A percentile compares a stretch with the other conserved stretches of the same genome.
These are phyloP conservation scores for Monosporascus sp. DNA, from an alignment of 2,329 filamentous ascomycete species.

Conservation along the genomic window DNA sequence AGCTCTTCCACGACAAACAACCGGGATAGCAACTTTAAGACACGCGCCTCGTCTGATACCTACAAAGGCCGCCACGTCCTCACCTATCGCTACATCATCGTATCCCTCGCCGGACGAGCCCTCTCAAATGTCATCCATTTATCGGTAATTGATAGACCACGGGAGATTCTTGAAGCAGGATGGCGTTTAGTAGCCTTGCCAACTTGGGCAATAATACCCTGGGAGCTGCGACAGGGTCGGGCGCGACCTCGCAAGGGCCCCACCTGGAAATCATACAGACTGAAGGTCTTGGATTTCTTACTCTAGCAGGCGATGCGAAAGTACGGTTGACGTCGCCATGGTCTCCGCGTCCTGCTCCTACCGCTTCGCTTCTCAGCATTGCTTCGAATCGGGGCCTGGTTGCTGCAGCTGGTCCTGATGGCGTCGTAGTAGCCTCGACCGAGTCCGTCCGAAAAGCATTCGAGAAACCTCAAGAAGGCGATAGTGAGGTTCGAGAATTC, in stretches of 20 bases:
- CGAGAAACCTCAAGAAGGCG: conserved; percentile 50
- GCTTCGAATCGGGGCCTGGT: conserved; percentile 75
- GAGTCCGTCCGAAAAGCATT: conserved; percentile 75
- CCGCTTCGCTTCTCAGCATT: conserved; percentile 77
- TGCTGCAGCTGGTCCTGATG: conserved; percentile 80
- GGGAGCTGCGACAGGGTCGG: conserved; percentile 16
- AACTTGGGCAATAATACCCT: conserved; percentile 18
- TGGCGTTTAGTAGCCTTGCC: conserved; percentile 15
- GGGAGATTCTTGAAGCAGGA: not conserved
- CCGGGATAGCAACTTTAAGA: too few species aligned
- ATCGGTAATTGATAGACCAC: not conserved
- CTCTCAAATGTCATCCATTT: not conserved
- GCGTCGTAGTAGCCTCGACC: conserved; percentile 70
- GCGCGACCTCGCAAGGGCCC: conserved; percentile 45
- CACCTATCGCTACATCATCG: not conserved
- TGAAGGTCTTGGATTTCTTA: conserved; percentile 80
- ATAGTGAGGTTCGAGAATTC: conserved; percentile 64
- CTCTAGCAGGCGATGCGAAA: conserved; percentile 75
- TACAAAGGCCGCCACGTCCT: not conserved
- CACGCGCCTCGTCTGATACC: too few species aligned
- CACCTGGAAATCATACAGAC: conserved; percentile 76
- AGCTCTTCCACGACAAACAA: too few species aligned
- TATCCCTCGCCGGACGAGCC: not conserved
- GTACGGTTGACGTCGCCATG: conserved; percentile 75
- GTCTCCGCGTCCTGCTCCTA: conserved; percentile 69